Evolutionary conservation across 1,284 basidiomycete genomes (phyloP).

Genomic region (Thecaphora frezii): DNA sequence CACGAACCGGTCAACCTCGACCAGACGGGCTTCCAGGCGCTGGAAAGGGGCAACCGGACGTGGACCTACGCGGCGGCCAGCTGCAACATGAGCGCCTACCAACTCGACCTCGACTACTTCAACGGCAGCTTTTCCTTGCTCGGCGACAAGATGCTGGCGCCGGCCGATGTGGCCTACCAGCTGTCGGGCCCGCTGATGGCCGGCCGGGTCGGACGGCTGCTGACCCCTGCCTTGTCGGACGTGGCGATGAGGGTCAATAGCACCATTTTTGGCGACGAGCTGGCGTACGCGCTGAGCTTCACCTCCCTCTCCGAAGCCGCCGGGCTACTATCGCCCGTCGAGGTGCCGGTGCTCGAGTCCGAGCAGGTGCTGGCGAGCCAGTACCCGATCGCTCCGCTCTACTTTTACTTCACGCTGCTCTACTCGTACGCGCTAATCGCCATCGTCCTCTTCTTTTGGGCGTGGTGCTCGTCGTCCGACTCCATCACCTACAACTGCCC

Average conservation of each 20-base stretch:
- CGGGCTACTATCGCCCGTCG: slow-evolving; percentile 3
- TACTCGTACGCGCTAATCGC: slow-evolving; percentile 11
- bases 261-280: slow-evolving; percentile 2
- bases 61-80: slow-evolving; percentile 5
- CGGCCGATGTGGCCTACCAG: slow-evolving; percentile 4
- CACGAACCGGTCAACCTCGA: neutral
- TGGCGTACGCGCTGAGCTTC: slow-evolving; percentile 5
- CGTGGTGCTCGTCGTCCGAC: slow-evolving; percentile 13
- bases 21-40: slow-evolving; percentile 4
- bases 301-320: slow-evolving; percentile 2
- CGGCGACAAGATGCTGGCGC: neutral
- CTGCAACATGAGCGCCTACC: slow-evolving; percentile 4
- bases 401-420: slow-evolving; percentile 9
- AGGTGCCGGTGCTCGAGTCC: slow-evolving; percentile 5
- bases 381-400: slow-evolving; percentile 6
- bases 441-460: slow-evolving; percentile 19
- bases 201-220: slow-evolving; percentile 3
- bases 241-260: neutral
- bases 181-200: slow-evolving; percentile 14
- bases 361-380: slow-evolving; percentile 11
- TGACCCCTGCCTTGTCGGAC: neutral
- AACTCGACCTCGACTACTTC: slow-evolving; percentile 12
- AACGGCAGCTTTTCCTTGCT: slow-evolving; percentile 7
- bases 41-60: neutral
- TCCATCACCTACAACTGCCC: slow-evolving; percentile 10